Conservation (phyloP, 257 asterid genomes). For the Nicotiana tabacum region DNA sequence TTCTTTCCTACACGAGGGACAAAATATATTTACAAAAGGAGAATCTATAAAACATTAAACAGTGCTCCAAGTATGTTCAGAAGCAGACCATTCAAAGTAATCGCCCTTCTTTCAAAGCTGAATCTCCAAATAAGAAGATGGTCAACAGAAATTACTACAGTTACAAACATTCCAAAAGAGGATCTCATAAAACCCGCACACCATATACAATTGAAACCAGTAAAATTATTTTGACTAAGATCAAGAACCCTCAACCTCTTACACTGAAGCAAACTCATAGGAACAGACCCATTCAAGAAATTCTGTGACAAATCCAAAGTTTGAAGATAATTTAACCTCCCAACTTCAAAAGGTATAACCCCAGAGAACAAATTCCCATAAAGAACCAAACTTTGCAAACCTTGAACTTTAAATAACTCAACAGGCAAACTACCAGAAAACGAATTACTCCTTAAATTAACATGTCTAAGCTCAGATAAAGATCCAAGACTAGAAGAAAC, state of each 20-base stretch:
- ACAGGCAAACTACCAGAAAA: conserved; percentile 50
- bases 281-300: conserved; percentile 62
- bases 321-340: conserved; percentile 59
- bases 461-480: conserved; percentile 67
- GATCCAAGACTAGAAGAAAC: conserved; percentile 70
- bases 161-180: not conserved
- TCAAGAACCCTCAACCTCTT: conserved; percentile 49
- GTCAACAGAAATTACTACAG: not conserved
- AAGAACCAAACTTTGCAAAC: conserved; percentile 84
- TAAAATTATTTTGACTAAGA: conserved; percentile 40
- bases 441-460: conserved; percentile 61
- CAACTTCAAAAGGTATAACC: conserved; percentile 56
- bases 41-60: not conserved
- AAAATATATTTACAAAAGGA: not conserved
- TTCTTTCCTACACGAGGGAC: too few relatives aligned
- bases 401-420: conserved; percentile 44
- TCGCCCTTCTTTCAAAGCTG: not conserved
- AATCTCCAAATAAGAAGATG: not conserved
- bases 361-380: conserved; percentile 69
- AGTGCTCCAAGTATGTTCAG: not conserved
- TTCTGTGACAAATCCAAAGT: conserved; percentile 61
- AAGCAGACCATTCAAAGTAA: not conserved
- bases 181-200: not conserved
- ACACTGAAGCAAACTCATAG: conserved; percentile 48
- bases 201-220: conserved; percentile 24